Evolutionary conservation across 805 yeast species (phyloP).

Genomic region (Metahyphopichia silvanorum): DNA sequence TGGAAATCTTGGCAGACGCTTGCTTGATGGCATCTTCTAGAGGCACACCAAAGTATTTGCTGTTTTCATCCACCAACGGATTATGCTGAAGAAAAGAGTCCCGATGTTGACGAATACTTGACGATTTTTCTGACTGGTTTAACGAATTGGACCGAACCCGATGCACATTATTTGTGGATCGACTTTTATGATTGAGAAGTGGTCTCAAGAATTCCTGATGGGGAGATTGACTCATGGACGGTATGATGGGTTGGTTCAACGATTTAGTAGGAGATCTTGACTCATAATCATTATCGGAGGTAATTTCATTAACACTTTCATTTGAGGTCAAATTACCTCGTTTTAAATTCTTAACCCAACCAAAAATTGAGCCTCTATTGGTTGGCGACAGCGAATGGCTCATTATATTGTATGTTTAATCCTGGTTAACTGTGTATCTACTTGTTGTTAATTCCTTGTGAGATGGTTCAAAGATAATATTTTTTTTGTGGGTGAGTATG

Average conservation of each 20-base stretch:
- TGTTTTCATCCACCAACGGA: constrained; percentile 43
- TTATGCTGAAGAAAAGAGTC: constrained; percentile 48
- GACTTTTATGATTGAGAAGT: constrained; percentile 45
- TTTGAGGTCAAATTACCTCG: constrained; percentile 31
- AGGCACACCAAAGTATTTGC: constrained; percentile 75
- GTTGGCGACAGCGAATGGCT: constrained; percentile 37
- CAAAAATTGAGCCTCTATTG: constrained; percentile 37
- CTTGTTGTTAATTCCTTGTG: too few species aligned
- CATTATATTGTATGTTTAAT: too few species aligned
- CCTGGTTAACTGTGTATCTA: too few species aligned
- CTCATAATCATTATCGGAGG: constrained; percentile 12
- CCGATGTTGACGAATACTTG: constrained; percentile 43
- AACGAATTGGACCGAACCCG: constrained; percentile 36
- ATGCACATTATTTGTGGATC: constrained; percentile 46
- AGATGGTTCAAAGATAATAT: too few species aligned
- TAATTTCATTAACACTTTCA: constrained; percentile 36
- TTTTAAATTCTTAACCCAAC: constrained; percentile 45
- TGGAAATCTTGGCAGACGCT: constrained; percentile 75
- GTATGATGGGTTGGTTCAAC: constrained; percentile 1
- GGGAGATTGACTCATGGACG: constrained; percentile 2
- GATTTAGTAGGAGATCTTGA: constrained; percentile 10
- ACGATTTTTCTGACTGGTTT: constrained; percentile 24
- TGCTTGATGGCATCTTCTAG: constrained; percentile 64
- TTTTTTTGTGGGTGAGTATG: too few species aligned
- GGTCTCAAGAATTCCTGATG: constrained; percentile 39